A percentile compares a stretch with the other conserved stretches of the same genome.
These are phyloP conservation scores for Stachybotrys elegans DNA, from an alignment of 2,329 filamentous ascomycete genomes.

Conservation along the genomic window DNA sequence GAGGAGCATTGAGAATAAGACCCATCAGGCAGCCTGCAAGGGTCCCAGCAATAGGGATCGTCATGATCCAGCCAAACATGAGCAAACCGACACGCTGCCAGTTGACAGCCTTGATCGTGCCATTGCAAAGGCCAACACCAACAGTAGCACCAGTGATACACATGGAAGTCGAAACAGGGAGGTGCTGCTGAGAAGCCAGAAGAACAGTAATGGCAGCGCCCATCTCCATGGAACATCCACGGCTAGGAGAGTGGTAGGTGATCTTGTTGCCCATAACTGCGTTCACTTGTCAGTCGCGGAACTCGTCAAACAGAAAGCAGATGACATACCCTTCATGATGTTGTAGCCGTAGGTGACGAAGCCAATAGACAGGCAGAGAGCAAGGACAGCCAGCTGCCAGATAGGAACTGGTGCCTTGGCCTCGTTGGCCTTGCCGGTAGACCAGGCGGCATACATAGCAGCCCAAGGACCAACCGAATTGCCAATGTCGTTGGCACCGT, in stretches of 20 bases:
- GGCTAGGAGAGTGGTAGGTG: slow-evolving; percentile 59
- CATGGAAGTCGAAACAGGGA: slow-evolving; percentile 74
- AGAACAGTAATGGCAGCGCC: slow-evolving; percentile 73
- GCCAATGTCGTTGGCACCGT: slow-evolving; percentile 74
- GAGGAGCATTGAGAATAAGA: slow-evolving; percentile 34
- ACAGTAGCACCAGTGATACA: slow-evolving; percentile 78
- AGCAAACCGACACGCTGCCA: slow-evolving; percentile 67
- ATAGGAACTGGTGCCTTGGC: slow-evolving; percentile 63
- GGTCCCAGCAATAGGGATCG: slow-evolving; percentile 36
- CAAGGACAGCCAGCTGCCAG: slow-evolving; percentile 72
- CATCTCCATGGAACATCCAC: slow-evolving; percentile 70
- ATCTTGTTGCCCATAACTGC: slow-evolving; percentile 77
- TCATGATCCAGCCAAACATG: slow-evolving; percentile 55
- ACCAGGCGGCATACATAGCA: slow-evolving; percentile 64
- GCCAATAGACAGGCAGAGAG: slow-evolving; percentile 58
- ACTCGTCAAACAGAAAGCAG: neutral
- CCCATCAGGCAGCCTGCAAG: slow-evolving; percentile 36
- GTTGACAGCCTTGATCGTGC: slow-evolving; percentile 67
- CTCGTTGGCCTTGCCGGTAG: slow-evolving; percentile 53
- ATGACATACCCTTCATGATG: slow-evolving; percentile 67
- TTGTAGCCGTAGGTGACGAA: slow-evolving; percentile 75
- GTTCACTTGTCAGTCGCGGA: slow-evolving; percentile 10
- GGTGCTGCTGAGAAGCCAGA: slow-evolving; percentile 68
- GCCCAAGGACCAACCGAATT: slow-evolving; percentile 68
- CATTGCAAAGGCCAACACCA: slow-evolving; percentile 74